Conservation (phyloP, 768 basidiomycete genomes). For the Suillus lakei region DNA sequence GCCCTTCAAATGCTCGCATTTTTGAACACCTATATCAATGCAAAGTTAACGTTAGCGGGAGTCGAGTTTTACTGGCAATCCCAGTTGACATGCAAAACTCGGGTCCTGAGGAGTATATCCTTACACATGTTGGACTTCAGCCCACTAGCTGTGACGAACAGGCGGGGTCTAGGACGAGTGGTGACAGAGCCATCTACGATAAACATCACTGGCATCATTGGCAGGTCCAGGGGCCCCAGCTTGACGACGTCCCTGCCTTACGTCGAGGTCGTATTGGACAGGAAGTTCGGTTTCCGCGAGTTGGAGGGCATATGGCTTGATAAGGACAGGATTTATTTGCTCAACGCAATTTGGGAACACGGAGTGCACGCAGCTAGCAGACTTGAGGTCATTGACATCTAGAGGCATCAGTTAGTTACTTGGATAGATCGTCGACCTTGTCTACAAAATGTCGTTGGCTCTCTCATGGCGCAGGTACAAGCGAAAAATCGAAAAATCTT, state of each 20-base stretch:
- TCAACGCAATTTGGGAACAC: background rate
- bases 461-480: too few relatives aligned
- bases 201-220: background rate
- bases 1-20: background rate
- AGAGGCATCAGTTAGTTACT: background rate
- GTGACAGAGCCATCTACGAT: background rate
- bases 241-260: background rate
- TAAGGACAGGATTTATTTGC: background rate
- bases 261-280: background rate
- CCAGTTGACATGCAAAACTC: background rate
- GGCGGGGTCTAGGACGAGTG: too few relatives aligned
- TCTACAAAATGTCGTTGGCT: too few relatives aligned
- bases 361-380: too few relatives aligned
- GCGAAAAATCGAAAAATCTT: too few relatives aligned
- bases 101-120: background rate
- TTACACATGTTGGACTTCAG: background rate
- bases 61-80: background rate
- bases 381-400: too few relatives aligned
- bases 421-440: background rate
- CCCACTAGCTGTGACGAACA: background rate
- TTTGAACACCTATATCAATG: background rate
- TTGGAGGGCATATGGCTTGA: background rate
- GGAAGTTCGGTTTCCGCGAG: background rate
- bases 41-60: background rate
- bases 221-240: background rate